A percentile compares a stretch with the other conserved stretches of the same genome.
Evolutionary conservation across 768 basidiomycete genomes (phyloP).

Genomic region (Cystofilobasidium capitatum): DNA sequence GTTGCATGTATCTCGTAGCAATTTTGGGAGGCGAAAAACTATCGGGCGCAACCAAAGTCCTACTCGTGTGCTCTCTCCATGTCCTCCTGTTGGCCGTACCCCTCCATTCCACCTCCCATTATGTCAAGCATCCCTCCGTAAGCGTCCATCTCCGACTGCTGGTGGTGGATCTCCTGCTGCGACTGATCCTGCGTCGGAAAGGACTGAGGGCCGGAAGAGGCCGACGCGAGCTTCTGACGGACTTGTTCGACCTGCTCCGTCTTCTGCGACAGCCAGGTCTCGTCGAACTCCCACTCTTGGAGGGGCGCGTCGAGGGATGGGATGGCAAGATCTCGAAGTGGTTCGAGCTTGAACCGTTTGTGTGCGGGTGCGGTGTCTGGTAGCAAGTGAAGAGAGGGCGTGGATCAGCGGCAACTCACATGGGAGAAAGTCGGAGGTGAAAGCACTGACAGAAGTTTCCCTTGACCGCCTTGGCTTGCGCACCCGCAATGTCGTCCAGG

Average conservation of each 20-base stretch:
- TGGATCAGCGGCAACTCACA: not conserved
- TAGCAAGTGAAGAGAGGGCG: not conserved
- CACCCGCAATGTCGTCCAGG: slow-evolving; percentile 6
- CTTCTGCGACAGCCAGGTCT: not conserved
- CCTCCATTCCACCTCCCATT: not conserved
- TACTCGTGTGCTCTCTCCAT: no score
- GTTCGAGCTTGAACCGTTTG: not conserved
- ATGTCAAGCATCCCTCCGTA: not conserved
- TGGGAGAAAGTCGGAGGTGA: not conserved
- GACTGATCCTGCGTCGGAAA: not conserved
- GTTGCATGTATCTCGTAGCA: no score
- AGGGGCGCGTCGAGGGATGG: not conserved
- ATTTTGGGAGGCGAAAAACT: no score
- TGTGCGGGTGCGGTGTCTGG: not conserved
- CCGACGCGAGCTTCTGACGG: not conserved
- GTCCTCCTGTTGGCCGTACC: not conserved
- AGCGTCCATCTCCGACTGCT: not conserved
- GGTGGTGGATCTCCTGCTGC: not conserved
- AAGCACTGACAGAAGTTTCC: slow-evolving; percentile 3
- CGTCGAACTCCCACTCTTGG: slow-evolving; percentile 6
- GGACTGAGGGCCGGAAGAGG: not conserved
- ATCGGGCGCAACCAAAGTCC: no score
- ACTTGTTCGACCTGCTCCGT: not conserved
- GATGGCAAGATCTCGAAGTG: slow-evolving; percentile 9
- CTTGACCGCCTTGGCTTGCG: slow-evolving; percentile 6